Evolutionary conservation across 768 basidiomycete genomes (phyloP).

Genomic region (Lactarius hengduanensis): DNA sequence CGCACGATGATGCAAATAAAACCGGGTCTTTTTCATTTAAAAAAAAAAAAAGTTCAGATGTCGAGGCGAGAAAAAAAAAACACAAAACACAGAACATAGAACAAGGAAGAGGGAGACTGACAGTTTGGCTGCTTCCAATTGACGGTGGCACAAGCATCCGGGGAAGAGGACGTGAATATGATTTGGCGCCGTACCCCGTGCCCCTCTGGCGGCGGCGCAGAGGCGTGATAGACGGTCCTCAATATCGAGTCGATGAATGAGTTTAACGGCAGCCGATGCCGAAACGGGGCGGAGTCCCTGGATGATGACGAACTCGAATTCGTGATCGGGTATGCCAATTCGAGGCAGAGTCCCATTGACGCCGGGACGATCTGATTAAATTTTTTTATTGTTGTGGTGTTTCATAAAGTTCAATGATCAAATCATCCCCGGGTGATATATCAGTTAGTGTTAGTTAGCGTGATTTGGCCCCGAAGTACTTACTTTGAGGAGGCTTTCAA

Average conservation of each 20-base stretch:
- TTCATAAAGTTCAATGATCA: slow-evolving; percentile 23
- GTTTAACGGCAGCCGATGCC: slow-evolving; percentile 69
- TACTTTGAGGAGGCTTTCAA: slow-evolving; percentile 77
- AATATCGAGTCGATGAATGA: slow-evolving; percentile 81
- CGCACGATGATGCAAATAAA: slow-evolving; percentile 90
- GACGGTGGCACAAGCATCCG: slow-evolving; percentile 82
- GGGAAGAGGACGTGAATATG: slow-evolving; percentile 90
- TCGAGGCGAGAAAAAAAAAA: slow-evolving; percentile 7
- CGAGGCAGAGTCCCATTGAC: slow-evolving; percentile 73
- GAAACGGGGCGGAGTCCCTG: slow-evolving; percentile 43
- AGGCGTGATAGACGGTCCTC: slow-evolving; percentile 73
- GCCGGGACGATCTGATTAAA: slow-evolving; percentile 52
- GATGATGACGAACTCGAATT: slow-evolving; percentile 35
- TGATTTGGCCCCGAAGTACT: slow-evolving; percentile 31
- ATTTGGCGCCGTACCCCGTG: slow-evolving; percentile 67
- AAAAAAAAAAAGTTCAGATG: slow-evolving; percentile 10
- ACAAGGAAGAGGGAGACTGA: slow-evolving; percentile 39
- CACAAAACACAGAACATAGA: slow-evolving; percentile 2
- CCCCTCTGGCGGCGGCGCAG: slow-evolving; percentile 46
- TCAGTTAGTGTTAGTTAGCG: slow-evolving; percentile 8
- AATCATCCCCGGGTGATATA: slow-evolving; percentile 10
- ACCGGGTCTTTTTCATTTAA: slow-evolving; percentile 69
- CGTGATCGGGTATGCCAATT: slow-evolving; percentile 72
- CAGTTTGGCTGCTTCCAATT: slow-evolving; percentile 99
- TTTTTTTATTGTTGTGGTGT: not conserved